phyloP scores from a whole-genome alignment of 208 protist species.

The Trichomonas vaginalis region DNA sequence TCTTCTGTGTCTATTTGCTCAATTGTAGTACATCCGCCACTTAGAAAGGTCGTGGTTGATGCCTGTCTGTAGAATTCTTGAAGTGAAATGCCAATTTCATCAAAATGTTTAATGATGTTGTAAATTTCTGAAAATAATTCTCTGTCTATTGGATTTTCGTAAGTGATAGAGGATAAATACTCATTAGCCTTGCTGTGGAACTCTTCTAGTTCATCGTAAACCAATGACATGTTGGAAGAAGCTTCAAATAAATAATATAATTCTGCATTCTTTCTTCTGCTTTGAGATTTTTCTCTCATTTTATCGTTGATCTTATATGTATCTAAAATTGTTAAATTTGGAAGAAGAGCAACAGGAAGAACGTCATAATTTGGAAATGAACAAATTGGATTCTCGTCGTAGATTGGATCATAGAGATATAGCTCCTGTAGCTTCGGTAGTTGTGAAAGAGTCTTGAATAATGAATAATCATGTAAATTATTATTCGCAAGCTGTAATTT shows the following conservation, averaged over 20 bases:
- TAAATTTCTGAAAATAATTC: not conserved
- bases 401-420: not conserved
- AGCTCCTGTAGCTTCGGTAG: not conserved
- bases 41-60: not conserved
- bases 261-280: not conserved
- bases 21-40: not conserved
- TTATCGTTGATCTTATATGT: not conserved
- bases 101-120: not conserved
- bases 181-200: not conserved
- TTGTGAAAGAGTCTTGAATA: not conserved
- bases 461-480: not conserved
- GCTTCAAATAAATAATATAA: not conserved
- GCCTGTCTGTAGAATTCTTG: not conserved
- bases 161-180: not conserved
- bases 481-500: not conserved
- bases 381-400: slow-evolving; percentile 8
- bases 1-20: not conserved
- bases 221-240: not conserved
- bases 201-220: not conserved
- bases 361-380: not conserved
- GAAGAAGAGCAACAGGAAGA: not conserved
- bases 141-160: not conserved
- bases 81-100: not conserved
- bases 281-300: not conserved
- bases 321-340: not conserved